These are phyloP conservation scores for Piper betle DNA, from an alignment of 164 flowering plant genomes.

Conservation along the genomic window DNA sequence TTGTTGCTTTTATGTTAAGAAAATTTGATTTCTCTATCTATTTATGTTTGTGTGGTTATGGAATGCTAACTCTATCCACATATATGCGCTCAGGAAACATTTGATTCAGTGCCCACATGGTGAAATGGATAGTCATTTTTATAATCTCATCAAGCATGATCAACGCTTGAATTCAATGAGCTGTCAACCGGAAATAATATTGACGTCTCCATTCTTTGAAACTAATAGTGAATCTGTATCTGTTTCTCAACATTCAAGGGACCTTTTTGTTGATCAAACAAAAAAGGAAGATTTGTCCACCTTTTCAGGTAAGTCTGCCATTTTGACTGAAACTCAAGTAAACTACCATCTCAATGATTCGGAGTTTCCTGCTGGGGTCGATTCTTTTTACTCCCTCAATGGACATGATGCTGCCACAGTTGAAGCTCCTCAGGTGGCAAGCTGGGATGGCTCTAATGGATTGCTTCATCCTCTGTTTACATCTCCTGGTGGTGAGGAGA, in stretches of 20 bases:
- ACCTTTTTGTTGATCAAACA: conserved; percentile 21
- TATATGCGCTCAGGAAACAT: conserved; percentile 48
- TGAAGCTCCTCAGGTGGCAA: conserved; percentile 15
- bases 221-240: conserved; percentile 38
- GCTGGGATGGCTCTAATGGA: conserved; percentile 16
- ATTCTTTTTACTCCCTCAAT: conserved; percentile 71
- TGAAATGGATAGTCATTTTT: conserved; percentile 58
- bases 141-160: conserved; percentile 81
- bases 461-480: conserved; percentile 5
- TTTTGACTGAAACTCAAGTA: conserved; percentile 20
- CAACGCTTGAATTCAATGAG: conserved; percentile 50
- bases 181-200: conserved; percentile 23
- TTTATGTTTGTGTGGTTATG: no score
- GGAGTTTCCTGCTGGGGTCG: conserved; percentile 49
- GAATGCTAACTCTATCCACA: no score
- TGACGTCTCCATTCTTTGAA: conserved; percentile 66
- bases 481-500: conserved; percentile 7
- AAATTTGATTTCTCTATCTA: no score
- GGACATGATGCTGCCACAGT: conserved; percentile 37
- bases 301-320: conserved; percentile 29
- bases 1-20: background rate
- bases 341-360: conserved; percentile 50
- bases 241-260: conserved; percentile 30
- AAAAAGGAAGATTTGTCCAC: conserved; percentile 21
- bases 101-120: conserved; percentile 73